Evolutionary conservation across 2,329 filamentous ascomycete species (phyloP), one percentile per base, ranked within the genome.

Genomic region (Cercospora berteroae): DNA sequence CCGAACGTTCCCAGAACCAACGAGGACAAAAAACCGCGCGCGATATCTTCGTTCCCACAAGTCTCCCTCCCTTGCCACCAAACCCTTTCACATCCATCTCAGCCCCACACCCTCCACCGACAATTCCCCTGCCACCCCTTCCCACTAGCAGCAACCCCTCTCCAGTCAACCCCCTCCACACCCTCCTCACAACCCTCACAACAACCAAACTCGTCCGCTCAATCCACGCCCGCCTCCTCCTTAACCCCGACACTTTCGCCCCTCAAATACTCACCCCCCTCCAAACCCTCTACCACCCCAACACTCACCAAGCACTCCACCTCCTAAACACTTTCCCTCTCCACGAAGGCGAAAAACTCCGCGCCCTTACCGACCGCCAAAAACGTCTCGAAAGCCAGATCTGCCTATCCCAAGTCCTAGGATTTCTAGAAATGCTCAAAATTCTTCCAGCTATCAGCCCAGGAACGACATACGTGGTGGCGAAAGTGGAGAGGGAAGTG

Each of bases 321-420:
- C 57, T 27, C 7, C n/a, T 39, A 3, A 13, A 58, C 27, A 23
- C 55, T 2, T 6, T 33, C n/a, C 55, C 52, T 2, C 52, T 56
- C 5, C 20, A 25, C 52, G 52, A 56, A 56, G 52, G 13, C 52
- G 20, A 60, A 10, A 27, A 29, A 16, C 58, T 60, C 36, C 23
- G 58, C 20, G 20, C 20, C 18, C 33, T 60, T 8, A n/a, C 12
- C 36, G 58, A 60, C 6, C 18, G 27, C 3, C 36, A 61, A 20
- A 29, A 44, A 29, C 36, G 59, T 12, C 25, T 29, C 25, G 59
- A 61, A 18, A 61, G 59, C 59, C 59, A 61, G 23, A 25, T 61
- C 9, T 31, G 42, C 4, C n/a, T 61, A 2, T n/a, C 39, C 9
- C 39, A 61, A 61, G 59, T 25, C 8, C 48, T 52, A 16, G 48